Evolutionary conservation across 2,329 filamentous ascomycete species (phyloP), one percentile per base, ranked within the genome.

Genomic region (Aphanoascus verrucosus): DNA sequence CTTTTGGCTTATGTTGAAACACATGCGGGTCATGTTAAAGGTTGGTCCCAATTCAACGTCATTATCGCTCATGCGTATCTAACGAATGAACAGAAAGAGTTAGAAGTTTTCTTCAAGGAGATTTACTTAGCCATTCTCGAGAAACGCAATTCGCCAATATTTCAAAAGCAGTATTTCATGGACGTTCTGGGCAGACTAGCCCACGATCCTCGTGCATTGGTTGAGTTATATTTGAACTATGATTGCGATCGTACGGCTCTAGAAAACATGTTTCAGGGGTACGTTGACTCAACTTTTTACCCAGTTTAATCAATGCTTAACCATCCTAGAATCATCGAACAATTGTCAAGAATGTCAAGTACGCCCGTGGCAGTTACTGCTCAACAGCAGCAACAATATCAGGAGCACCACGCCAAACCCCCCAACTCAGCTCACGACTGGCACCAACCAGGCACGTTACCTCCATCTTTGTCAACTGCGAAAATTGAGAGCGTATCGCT

Each of bases 201-300:
- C 55, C 83, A 81, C 14, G 93, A 98, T 65, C 88, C 91, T 1
- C 80, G 88, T 59, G 90, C 88, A 0, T 69, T 98, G 47, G 93
- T 98, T 14, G 93, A 98, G 69, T 85, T 90, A 12, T 98, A 98
- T 69, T 79, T 98, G 58, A 98, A 98, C 69, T 98, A 98, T 65
- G 93, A 98, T 67, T 98, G 93, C 71, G 94, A 97, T 64, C 80
- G 91, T 56, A 89, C 88, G 40, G 82, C 83, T 8, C 81, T 97
- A 56, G 91, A 97, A 71, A 98, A 98, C 69, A 93, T 97, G 69
- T 98, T 94, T 67, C 93, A 98, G 69, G 76, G 80, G 61, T 72
- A 63, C 54, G 63, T 58, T 55, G 38, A 35, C 42, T 46, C 15
- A n/a, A n/a, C 38, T 15, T 28, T 12, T 31, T 2, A 40, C 49